Conservation (phyloP, 805 yeast genomes). For the Starmerella gropengiesseri region DNA sequence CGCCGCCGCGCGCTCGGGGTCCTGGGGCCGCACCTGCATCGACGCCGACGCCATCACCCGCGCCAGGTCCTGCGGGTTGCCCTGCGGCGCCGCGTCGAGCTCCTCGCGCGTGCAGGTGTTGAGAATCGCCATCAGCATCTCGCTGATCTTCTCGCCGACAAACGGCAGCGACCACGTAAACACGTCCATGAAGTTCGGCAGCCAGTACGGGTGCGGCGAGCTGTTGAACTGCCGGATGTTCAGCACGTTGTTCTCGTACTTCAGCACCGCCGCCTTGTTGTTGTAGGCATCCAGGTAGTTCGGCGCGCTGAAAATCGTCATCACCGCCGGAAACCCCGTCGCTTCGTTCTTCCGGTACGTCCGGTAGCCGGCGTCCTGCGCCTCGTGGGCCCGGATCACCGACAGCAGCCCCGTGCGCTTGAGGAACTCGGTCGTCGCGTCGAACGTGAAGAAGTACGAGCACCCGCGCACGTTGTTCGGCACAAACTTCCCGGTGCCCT, state of each 20-base stretch:
- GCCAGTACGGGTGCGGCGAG: conserved; percentile 92
- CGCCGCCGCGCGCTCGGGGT: conserved; percentile 11
- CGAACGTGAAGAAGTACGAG: conserved; percentile 77
- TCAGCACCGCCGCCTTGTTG: conserved; percentile 89
- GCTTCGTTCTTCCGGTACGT: conserved; percentile 79
- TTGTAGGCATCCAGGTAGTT: conserved; percentile 85
- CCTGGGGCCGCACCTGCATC: conserved; percentile 8
- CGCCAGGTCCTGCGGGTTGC: conserved; percentile 10
- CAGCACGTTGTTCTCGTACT: conserved; percentile 85
- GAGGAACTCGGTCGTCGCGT: conserved; percentile 69
- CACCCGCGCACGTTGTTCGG: conserved; percentile 80
- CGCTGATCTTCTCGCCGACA: conserved; percentile 92
- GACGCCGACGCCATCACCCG: conserved; percentile 21
- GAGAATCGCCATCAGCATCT: conserved; percentile 78
- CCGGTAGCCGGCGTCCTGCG: conserved; percentile 93
- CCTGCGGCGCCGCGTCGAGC: conserved; percentile 36
- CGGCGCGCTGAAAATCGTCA: conserved; percentile 92
- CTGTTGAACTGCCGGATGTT: conserved; percentile 88
- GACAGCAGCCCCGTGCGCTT: conserved; percentile 67
- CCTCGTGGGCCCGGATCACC: conserved; percentile 93
- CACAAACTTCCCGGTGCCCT: conserved; percentile 34
- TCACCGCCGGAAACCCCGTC: conserved; percentile 78
- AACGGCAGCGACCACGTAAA: conserved; percentile 96
- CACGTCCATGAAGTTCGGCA: conserved; percentile 94
- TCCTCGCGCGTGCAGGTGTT: conserved; percentile 95